phyloP scores from a whole-genome alignment of 2,329 filamentous ascomycete genomes.

The Blastomyces parvus region DNA sequence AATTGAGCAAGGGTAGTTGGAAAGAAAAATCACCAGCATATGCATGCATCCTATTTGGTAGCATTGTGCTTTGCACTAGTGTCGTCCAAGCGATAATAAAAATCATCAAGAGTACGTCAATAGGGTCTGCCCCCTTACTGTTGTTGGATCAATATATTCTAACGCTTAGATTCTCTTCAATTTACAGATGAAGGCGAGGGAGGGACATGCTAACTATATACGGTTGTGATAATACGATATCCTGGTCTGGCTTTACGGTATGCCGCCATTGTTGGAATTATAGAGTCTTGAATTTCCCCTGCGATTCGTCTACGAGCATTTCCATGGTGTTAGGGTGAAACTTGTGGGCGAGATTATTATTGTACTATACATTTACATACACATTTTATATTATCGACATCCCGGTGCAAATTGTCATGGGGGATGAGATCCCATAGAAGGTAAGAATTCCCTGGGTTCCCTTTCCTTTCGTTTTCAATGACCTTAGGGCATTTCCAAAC shows the following conservation, averaged over 20 bases:
- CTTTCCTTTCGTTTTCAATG: background rate
- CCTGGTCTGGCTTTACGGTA: background rate
- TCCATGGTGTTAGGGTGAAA: background rate
- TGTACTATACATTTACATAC: background rate
- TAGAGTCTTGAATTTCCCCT: background rate
- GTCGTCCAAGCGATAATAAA: conserved; percentile 63
- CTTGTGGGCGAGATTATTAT: background rate
- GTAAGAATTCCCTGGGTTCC: background rate
- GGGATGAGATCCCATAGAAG: background rate
- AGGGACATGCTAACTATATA: conserved; percentile 20
- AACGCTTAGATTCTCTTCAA: background rate
- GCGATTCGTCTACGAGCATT: too few relatives aligned
- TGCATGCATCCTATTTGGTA: conserved; percentile 68
- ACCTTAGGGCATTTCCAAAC: background rate
- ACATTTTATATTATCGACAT: background rate
- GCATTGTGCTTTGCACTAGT: conserved; percentile 70
- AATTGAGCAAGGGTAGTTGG: conserved; percentile 69
- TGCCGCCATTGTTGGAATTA: background rate
- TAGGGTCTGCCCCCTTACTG: conserved; percentile 12
- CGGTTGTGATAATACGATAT: background rate
- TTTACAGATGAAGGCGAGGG: conserved; percentile 27
- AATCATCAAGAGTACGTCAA: conserved; percentile 43
- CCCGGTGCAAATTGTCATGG: background rate
- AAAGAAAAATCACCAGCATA: conserved; percentile 62
- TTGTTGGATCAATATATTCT: background rate